Evolutionary conservation across 2,329 filamentous ascomycete species (phyloP), one percentile per base, ranked within the genome.

Genomic region (Aspergillus sp.): DNA sequence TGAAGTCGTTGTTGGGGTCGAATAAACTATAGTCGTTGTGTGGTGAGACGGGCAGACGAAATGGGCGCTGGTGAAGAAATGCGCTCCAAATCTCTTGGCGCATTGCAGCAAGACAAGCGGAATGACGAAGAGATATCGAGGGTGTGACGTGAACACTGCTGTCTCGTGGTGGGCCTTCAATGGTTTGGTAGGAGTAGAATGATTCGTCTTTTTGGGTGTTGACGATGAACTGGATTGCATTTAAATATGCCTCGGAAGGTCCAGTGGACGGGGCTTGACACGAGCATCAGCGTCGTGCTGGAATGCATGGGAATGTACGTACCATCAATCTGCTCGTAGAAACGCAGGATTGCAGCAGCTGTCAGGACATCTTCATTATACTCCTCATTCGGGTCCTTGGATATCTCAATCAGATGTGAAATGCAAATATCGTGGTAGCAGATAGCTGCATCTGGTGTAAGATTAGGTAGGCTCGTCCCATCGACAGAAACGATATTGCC

Each of bases 271-370:
- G 23, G 6, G 5, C 9, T 17, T 14, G 2, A 17, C 8, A 35
- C 15, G n/a, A 35, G 15, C n/a, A 9, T 27, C 3, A 25, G 25
- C 6, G 74, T 73, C 31, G 76, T 46, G 81, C 76, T 45, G 82
- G 79, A 1, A 77, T 79, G 0, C 78, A 70, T 1, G 80, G 27
- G 3, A 31, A 11, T 3, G 8, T 9, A 68, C 55, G 81, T 78
- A 57, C 80, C 77, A 52, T 84, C 80, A 58, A 86, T 80, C 62
- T 86, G 84, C 66, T 86, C 83, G 19, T 84, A 76, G 2, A 83
- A 81, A 1, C 84, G 76, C 2, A 86, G 73, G 9, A 86, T 83
- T 33, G 86, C 83, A 0, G 79, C 81, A 0, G 83, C 82, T 0
- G 83, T 82, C 35, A 84, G 77, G 2, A 84, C 67, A 37, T 81